Evolutionary conservation across 2,329 filamentous ascomycete genomes (phyloP), one percentile per base, ranked within the genome.

Genomic region (Botrytis hyacinthi): DNA sequence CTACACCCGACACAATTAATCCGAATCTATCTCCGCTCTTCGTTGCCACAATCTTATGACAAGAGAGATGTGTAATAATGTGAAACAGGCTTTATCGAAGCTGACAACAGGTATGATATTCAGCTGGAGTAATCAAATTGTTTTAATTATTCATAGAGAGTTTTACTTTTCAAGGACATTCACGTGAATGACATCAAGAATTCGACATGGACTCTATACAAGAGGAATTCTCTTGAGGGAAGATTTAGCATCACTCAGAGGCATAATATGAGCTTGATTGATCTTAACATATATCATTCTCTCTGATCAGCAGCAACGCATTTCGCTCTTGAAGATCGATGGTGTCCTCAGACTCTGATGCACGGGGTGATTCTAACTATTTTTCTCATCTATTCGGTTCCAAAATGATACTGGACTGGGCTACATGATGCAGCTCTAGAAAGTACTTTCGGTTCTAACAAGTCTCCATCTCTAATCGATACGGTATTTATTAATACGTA

Each of bases 381-480:
- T 48, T 8, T 26, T 48, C 20, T 22, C 20, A 26, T 10, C 20
- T 48, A 10, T 8, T 48, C 44, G 20, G 20, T 48, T 10, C 6
- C 3, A 48, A 22, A 48, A 48, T 2, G 1, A 48, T 22, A 22
- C 44, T 22, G 3, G 20, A 22, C 44, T 22, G 3, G 20, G 20
- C 44, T 48, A 48, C 44, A 48, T 22, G 20, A 22, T 22, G 20
- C 44, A 0, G 18, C 5, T 46, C 7, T 46, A 4, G 44, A 20
- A 3, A 46, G 0, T 0, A 48, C 0, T 48, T 22, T 22, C 1
- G 20, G 20, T 4, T 10, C 3, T 44, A 44, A 44, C 16, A 3
- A 42, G 40, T 42, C 40, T 16, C 3, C 40, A 16, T 12, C 16
- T 42, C 12, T 42, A 5, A 12, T 3, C 1, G 40, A 0, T 0